Evolutionary conservation across 305 asterid genomes (phyloP), one percentile per base, ranked within the genome.

Genomic region (Fraxinus ornus): DNA sequence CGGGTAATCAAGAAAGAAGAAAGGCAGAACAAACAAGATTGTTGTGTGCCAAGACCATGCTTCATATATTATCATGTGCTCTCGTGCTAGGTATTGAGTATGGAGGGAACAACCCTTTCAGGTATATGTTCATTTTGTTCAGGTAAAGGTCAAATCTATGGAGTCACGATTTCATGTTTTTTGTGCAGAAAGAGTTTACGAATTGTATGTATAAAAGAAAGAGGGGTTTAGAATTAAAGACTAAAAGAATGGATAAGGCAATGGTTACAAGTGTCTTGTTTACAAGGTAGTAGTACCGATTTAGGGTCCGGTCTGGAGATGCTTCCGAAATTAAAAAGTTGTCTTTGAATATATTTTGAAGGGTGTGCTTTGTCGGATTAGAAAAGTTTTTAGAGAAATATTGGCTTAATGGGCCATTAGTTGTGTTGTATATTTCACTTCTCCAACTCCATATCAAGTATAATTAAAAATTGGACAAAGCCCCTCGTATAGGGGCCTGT

Each of bases 61-160:
- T 89, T 82, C 84, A 82, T 78, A 82, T 52, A 80, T 68, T 81
- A 28, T 81, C 78, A 77, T 60, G 86, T 84, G 88, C 78, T 55
- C 79, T 60, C 60, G 32, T 72, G 92, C 89, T 91, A 91, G 94
- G 94, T 86, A 83, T 62, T 72, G 82, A 83, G 88, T 75, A 86
- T 87, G 91, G 95, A 85, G 84, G 85, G 90, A 83, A 83, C 91
- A 85, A 89, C 74, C 72, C 49, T 81, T 91, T 91, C 88, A 89
- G 95, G 92, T 92, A 92, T 87, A 64, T 84, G 90, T 89, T 90
- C 37, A 88, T 89, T 86, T 44, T 62, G 64, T 79, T 90, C 88
- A 37, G 93, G 95, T 87, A 88, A 39, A 80, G 83, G 95, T 92
- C 95, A 88, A 89, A 89, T 91, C 92, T 47, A 60, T 32, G 37